A percentile compares a stretch with the other conserved stretches of the same genome.
phyloP scores from a whole-genome alignment of 2,329 filamentous ascomycete species.

The Sodiomyces alkalinus region DNA sequence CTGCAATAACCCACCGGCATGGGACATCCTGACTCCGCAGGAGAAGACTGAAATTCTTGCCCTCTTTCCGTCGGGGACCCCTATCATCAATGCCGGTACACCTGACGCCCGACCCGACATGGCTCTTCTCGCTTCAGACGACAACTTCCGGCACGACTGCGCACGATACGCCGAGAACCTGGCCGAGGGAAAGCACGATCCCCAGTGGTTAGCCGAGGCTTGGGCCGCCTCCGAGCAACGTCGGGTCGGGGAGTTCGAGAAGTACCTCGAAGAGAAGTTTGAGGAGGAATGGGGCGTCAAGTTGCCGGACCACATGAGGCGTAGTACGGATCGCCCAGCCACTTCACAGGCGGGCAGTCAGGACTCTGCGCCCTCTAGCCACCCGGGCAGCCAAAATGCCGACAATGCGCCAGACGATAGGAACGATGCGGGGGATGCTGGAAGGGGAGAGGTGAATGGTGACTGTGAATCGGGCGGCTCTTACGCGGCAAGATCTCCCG shows the following conservation, averaged over 20 bases:
- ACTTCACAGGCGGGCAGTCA: no score
- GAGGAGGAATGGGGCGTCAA: slow-evolving; percentile 30
- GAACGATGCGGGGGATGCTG: no score
- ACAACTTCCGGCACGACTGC: slow-evolving; percentile 33
- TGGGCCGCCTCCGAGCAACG: slow-evolving; percentile 35
- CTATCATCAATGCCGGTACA: slow-evolving; percentile 19
- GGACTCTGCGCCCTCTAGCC: no score
- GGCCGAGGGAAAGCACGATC: slow-evolving; percentile 31
- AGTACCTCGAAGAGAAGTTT: slow-evolving; percentile 27
- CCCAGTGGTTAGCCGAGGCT: slow-evolving; percentile 35
- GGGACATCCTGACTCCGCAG: slow-evolving; percentile 18
- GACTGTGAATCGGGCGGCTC: no score
- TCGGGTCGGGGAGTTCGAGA: slow-evolving; percentile 32
- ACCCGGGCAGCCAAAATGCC: no score
- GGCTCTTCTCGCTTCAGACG: slow-evolving; percentile 26
- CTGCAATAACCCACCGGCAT: slow-evolving; percentile 21
- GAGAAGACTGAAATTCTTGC: slow-evolving; percentile 21
- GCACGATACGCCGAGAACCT: slow-evolving; percentile 31
- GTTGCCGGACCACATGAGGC: slow-evolving; percentile 19
- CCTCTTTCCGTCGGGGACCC: slow-evolving; percentile 20
- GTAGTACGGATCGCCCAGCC: no score
- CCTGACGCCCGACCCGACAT: slow-evolving; percentile 24
- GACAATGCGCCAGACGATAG: no score
- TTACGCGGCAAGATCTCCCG: no score
- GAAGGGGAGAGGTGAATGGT: no score